Evolutionary conservation across 2,329 filamentous ascomycete genomes (phyloP), one percentile per base, ranked within the genome.

Genomic region (Sclerotinia nivalis): DNA sequence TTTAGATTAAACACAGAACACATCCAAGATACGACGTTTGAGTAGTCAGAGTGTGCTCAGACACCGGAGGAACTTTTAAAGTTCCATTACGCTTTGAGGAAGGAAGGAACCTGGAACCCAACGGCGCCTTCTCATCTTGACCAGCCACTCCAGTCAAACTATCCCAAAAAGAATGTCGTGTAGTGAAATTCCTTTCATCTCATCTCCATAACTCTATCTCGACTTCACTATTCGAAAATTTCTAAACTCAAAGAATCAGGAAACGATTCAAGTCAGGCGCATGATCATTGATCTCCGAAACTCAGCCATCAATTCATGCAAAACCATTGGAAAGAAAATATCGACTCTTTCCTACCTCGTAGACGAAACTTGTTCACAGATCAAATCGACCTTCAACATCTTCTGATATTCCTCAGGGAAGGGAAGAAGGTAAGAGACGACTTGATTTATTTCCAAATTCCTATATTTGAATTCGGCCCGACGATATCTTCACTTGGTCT

Each of bases 281-380:
- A 71, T 74, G 67, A 72, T 43, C 54, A 56, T 66, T 68, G 68
- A 54, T 54, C n/a, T 54, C 49, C 40, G 59, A 62, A 64, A 60
- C 40, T 69, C 59, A 68, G 66, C 67, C 43, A 71, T 71, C 68
- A 69, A 71, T 69, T 72, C 70, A 72, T 76, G 72, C 74, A 66
- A 31, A 34, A 34, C 12, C 34, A 28, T 45, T 56, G 37, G 37
- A 45, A 31, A 31, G 37, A 28, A 56, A 31, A n/a, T 28, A 52
- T 22, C 31, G 37, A 47, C 22, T 12, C 31, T 62, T 45, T 40
- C 61, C 31, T 40, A 20, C 37, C 47, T 40, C 18, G 61, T 25
- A 52, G 61, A 64, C 47, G 22, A 64, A 28, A 64, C 22, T 43
- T 40, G 22, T 52, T 47, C 47, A 52, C 61, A 40, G 61, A 52